phyloP scores from a whole-genome alignment of 768 basidiomycete genomes.

The Kwoniella heveanensis region DNA sequence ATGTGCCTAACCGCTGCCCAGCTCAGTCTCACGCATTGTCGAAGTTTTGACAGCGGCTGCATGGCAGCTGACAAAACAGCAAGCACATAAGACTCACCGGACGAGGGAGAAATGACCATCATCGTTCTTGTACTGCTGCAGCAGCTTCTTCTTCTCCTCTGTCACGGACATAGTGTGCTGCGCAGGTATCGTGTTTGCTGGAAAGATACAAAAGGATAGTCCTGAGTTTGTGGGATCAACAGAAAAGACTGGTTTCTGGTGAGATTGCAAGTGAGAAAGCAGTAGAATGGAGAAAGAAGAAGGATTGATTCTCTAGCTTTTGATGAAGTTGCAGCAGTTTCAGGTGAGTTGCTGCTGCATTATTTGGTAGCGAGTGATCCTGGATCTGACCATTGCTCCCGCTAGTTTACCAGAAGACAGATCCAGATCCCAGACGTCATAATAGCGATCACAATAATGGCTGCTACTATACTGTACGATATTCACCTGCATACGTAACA shows the following conservation, averaged over 20 bases:
- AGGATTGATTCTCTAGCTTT: neutral
- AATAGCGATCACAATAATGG: neutral
- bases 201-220: too few relatives aligned
- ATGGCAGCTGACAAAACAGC: too few relatives aligned
- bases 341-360: neutral
- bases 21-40: too few relatives aligned
- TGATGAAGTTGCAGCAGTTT: neutral
- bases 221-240: neutral
- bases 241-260: too few relatives aligned
- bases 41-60: too few relatives aligned
- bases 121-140: conserved; percentile 66
- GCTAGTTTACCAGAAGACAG: too few relatives aligned
- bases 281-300: neutral
- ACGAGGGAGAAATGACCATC: conserved; percentile 97
- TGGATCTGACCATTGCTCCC: neutral
- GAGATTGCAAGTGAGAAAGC: neutral
- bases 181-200: too few relatives aligned
- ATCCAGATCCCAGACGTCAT: neutral
- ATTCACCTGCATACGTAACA: neutral
- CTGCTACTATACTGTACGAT: too few relatives aligned
- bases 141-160: conserved; percentile 53
- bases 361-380: neutral
- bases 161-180: conserved; percentile 15
- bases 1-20: too few relatives aligned
- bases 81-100: conserved; percentile 63